phyloP scores from a whole-genome alignment of 345 rosid species.

The Luvunga scandens region DNA sequence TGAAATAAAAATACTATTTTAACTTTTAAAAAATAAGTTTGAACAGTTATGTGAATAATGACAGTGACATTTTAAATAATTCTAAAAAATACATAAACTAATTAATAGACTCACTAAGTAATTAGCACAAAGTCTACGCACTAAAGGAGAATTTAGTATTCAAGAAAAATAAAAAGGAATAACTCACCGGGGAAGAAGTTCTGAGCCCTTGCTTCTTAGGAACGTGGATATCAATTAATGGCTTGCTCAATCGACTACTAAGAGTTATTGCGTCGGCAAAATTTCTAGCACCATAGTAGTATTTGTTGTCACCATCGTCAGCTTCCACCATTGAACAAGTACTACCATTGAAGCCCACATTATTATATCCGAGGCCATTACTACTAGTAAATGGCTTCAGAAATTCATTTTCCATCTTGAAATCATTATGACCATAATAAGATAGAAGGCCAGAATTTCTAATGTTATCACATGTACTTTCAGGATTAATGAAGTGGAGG shows the following conservation, averaged over 20 bases:
- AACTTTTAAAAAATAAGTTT: too few species aligned
- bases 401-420: slow-evolving; percentile 29
- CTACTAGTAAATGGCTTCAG: slow-evolving; percentile 13
- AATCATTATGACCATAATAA: slow-evolving; percentile 23
- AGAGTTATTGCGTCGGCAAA: slow-evolving; percentile 20
- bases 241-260: slow-evolving; percentile 42
- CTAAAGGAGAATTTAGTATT: too few species aligned
- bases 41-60: too few species aligned
- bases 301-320: slow-evolving; percentile 28
- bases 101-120: too few species aligned
- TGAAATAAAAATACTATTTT: too few species aligned
- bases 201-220: slow-evolving; percentile 57
- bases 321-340: slow-evolving; percentile 17
- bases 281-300: slow-evolving; percentile 33
- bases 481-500: slow-evolving; percentile 24
- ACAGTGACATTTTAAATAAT: too few species aligned
- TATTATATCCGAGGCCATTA: slow-evolving; percentile 21
- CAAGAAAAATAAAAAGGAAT: too few species aligned
- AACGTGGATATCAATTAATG: slow-evolving; percentile 39
- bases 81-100: too few species aligned
- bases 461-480: slow-evolving; percentile 21
- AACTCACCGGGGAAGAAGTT: slow-evolving; percentile 42
- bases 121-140: too few species aligned
- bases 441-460: slow-evolving; percentile 24
- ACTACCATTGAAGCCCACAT: slow-evolving; percentile 19